Evolutionary conservation across 805 yeast species (phyloP), one percentile per base, ranked within the genome.

Genomic region (Tetrapisispora nanseiensis): DNA sequence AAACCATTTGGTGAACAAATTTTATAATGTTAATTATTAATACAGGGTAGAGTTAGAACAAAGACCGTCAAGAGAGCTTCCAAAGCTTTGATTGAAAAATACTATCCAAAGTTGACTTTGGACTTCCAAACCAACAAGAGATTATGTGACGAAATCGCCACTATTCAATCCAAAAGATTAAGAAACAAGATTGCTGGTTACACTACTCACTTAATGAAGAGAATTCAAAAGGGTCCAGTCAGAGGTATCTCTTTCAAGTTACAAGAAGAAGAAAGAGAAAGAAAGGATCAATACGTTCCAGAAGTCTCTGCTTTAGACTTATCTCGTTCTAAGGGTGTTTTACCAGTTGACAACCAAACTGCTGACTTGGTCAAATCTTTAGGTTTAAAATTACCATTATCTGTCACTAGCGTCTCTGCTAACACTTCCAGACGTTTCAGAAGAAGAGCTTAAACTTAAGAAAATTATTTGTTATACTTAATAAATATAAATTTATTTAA

Each of bases 111-210:
- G 80, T 86, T 92, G 75, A 90, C 97, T 65, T 76, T 86, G 77
- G 99, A 92, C 76, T 92, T 92, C 73, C 97, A 92, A 81, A 86
- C 94, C 84, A 92, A 92, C 96, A 92, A 92, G 83, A 90, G 98
- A 80, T 82, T 94, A 71, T 83, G 96, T 65, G 83, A 86, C 66
- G 96, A 94, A 75, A 89, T 92, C 65, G 98, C 99, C 61, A 89
- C 85, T 72, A 94, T 92, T 70, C 97, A 90, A 74, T 86, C 98
- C 67, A 92, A 92, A 84, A 86, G 99, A 78, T 84, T 92, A 74
- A 92, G 99, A 81, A 92, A 92, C 92, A 92, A 92, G 86, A 94
- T 92, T 67, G 98, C 99, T 71, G 99, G 99, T 73, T 92, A 90
- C 95, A 92, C 98, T 75, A 92, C 98, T 68, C 99, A 92, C 76